Base-by-base conservation (phyloP, 768 basidiomycete genomes). In the Suillus americanus region DNA sequence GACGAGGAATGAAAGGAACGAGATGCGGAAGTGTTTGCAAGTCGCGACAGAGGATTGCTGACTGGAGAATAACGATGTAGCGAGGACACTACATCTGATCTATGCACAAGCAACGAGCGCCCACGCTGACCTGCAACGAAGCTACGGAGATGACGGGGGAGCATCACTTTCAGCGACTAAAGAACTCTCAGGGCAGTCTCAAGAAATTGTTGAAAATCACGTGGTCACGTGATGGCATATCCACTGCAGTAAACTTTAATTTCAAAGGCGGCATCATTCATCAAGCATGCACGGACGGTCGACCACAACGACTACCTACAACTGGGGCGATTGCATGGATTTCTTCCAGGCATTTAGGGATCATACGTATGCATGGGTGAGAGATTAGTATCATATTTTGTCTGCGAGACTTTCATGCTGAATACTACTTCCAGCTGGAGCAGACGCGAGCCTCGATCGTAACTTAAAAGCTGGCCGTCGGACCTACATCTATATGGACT, bases 1-100 rank as follows among this genome's bases (percentile, higher is more conserved):
- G 89, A 79, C 35, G 91, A 89, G 35, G 90, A 83, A 72, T 92
- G 90, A 71, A 92, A 91, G 16, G 77, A 78, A 59, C 71, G 71
- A 33, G 66, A 65, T 9, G 70, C 37, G 13, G 35, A 65, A 65
- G 38, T 69, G 62, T 16, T 53, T 54, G 50, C 56, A 50, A 6
- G 68, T 48, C 46, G 69, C 61, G 50, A 67, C 48, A 43, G 53
- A 28, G 66, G 45, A 6, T 18, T 18, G 20, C 30, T n/a, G 33
- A 50, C 18, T 3, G 69, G 60, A 16, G 54, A 71, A 70, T 75
- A 73, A 62, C 81, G 80, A 45, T 78, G 68, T 16, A 77, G 66
- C 16, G 72, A 64, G 14, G 69, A 67, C 30, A 43, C 30, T n/a
- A 60, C 60, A 14, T 69, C 67, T 30, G 67, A 67, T 5, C 63